phyloP scores from a whole-genome alignment of 2,329 filamentous ascomycete genomes.

The Kalaharituber pfeilii region DNA sequence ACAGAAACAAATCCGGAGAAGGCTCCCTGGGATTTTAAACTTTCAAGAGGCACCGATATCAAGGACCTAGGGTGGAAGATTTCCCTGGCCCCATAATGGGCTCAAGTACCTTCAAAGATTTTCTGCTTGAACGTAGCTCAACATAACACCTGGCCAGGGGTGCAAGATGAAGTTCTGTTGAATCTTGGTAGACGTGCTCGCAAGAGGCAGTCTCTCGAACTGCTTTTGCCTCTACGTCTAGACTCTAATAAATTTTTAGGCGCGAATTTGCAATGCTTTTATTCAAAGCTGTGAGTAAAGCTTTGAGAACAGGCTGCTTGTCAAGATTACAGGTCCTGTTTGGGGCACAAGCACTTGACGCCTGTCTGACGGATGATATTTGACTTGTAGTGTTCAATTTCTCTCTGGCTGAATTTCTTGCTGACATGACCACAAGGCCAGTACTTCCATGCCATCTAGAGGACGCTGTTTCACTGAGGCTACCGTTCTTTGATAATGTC shows the following conservation, averaged over 20 bases:
- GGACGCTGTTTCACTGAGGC: background rate
- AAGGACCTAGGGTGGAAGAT: background rate
- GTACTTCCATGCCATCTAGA: background rate
- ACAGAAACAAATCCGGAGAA: background rate
- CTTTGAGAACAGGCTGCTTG: background rate
- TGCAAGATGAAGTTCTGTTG: background rate
- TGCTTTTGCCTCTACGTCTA: background rate
- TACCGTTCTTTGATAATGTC: background rate
- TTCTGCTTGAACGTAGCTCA: background rate
- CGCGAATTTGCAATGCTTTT: background rate
- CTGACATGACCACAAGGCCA: background rate
- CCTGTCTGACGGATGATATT: background rate
- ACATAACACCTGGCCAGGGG: background rate
- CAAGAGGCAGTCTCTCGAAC: background rate
- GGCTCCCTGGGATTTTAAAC: background rate
- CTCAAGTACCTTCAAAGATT: background rate
- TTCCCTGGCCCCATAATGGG: too few species aligned
- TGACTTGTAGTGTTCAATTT: background rate
- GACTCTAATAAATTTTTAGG: background rate
- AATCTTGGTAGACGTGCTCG: background rate
- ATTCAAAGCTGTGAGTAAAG: too few species aligned
- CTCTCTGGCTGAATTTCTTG: background rate
- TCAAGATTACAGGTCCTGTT: background rate
- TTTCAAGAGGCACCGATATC: background rate
- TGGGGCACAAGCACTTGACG: background rate